A percentile compares a stretch with the other conserved stretches of the same genome.
These are phyloP conservation scores for Xylariaceae sp. DNA, from an alignment of 2,329 filamentous ascomycete genomes.

Conservation along the genomic window DNA sequence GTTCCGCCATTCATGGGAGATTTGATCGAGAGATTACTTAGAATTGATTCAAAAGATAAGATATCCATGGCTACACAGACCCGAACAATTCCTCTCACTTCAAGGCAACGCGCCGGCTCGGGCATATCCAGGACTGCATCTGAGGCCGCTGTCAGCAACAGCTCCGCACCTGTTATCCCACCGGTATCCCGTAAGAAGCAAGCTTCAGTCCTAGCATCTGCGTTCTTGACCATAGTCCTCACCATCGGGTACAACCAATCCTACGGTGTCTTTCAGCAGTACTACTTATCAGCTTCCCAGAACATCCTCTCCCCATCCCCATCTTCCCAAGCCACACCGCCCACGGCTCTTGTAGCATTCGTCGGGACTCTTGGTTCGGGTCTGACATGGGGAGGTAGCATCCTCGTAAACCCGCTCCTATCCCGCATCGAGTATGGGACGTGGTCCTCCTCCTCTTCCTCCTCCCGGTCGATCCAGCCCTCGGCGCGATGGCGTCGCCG, in stretches of 20 bases:
- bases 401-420: slow-evolving; percentile 51
- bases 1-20: neutral
- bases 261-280: slow-evolving; percentile 53
- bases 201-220: slow-evolving; percentile 45
- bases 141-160: neutral
- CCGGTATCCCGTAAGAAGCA: slow-evolving; percentile 46
- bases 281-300: slow-evolving; percentile 47
- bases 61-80: slow-evolving; percentile 18
- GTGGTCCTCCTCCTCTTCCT: slow-evolving; percentile 30
- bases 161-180: slow-evolving; percentile 29
- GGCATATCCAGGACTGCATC: slow-evolving; percentile 4
- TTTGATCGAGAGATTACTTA: neutral
- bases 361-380: slow-evolving; percentile 52
- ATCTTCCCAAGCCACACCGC: slow-evolving; percentile 34
- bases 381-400: slow-evolving; percentile 53
- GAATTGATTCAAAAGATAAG: neutral
- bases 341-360: slow-evolving; percentile 50
- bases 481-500: slow-evolving; percentile 32
- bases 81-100: slow-evolving; percentile 15
- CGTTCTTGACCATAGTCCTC: slow-evolving; percentile 48
- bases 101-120: slow-evolving; percentile 1
- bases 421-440: slow-evolving; percentile 43
- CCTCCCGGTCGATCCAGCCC: slow-evolving; percentile 20
- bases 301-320: slow-evolving; percentile 42
- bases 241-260: slow-evolving; percentile 54